phyloP scores from a whole-genome alignment of 352 stramenopile genomes.

The Phytophthora pisi region DNA sequence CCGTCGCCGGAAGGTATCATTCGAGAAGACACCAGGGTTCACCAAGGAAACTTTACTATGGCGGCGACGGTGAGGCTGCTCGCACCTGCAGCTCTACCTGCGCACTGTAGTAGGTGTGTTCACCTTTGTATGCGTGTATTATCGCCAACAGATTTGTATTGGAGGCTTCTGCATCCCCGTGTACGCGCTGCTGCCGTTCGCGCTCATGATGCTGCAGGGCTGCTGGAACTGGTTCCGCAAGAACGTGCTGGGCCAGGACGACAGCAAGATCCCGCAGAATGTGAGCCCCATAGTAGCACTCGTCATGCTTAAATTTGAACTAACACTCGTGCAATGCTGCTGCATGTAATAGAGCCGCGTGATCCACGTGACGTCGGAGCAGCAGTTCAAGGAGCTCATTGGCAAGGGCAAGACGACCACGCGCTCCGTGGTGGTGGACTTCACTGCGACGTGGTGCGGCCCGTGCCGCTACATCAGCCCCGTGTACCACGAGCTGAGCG shows the following conservation, averaged over 20 bases:
- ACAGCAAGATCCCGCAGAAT: slow-evolving; percentile 56
- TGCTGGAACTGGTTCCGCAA: slow-evolving; percentile 76
- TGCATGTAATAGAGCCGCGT: slow-evolving; percentile 52
- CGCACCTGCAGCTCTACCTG: too few species aligned
- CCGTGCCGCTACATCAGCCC: slow-evolving; percentile 89
- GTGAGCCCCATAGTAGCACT: slow-evolving; percentile 17
- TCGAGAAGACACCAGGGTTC: background rate
- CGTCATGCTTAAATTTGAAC: too few species aligned
- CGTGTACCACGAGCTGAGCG: slow-evolving; percentile 84
- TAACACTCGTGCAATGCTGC: background rate
- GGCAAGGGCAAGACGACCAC: slow-evolving; percentile 71
- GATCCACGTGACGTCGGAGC: slow-evolving; percentile 68
- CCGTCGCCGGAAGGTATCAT: background rate
- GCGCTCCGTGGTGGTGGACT: slow-evolving; percentile 84
- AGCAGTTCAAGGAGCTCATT: slow-evolving; percentile 81
- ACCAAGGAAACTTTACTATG: slow-evolving; percentile 19
- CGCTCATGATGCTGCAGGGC: slow-evolving; percentile 70
- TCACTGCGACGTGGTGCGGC: slow-evolving; percentile 89
- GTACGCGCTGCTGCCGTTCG: slow-evolving; percentile 77
- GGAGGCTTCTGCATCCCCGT: slow-evolving; percentile 77
- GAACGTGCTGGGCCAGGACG: slow-evolving; percentile 61
- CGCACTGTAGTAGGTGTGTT: too few species aligned
- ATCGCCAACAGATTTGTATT: slow-evolving; percentile 72
- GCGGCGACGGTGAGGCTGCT: slow-evolving; percentile 34
- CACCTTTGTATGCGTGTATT: background rate